These are phyloP conservation scores for Solanum ahanhuiri DNA, from an alignment of 257 asterid genomes.

Conservation along the genomic window DNA sequence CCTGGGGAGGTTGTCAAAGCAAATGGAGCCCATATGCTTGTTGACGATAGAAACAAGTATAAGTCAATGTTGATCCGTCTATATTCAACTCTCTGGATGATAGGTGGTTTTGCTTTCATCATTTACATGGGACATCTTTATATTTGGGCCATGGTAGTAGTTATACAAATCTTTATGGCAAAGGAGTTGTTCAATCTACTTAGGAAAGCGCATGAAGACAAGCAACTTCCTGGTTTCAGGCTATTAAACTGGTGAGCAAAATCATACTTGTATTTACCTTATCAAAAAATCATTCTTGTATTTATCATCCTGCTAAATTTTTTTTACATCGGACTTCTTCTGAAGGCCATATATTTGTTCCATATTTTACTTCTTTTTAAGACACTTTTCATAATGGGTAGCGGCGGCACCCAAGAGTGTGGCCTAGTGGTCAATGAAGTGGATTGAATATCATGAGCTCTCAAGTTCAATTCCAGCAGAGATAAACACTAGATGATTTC, in stretches of 20 bases:
- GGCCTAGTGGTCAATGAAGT: neutral
- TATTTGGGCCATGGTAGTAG: constrained; percentile 87
- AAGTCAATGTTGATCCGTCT: constrained; percentile 83
- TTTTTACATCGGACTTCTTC: neutral
- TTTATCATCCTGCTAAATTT: neutral
- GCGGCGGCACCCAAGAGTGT: neutral
- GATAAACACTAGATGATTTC: neutral
- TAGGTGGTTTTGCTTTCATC: constrained; percentile 69
- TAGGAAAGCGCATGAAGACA: constrained; percentile 77
- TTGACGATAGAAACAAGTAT: constrained; percentile 75
- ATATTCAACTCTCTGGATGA: constrained; percentile 91
- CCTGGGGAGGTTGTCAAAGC: constrained; percentile 48
- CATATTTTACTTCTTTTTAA: neutral
- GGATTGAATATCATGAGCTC: neutral
- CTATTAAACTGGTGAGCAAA: constrained; percentile 72
- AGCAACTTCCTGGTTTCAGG: constrained; percentile 95
- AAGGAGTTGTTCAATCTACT: constrained; percentile 83
- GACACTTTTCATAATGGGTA: neutral
- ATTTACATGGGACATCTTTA: constrained; percentile 97
- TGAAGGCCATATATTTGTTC: neutral
- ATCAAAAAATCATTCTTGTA: neutral
- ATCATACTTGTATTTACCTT: neutral
- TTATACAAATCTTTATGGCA: constrained; percentile 89
- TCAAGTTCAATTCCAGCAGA: neutral
- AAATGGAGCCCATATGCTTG: constrained; percentile 54